Percentiles rank a stretch among this genome's conserved stretches.
These are phyloP conservation scores for Oleoguttula mirabilis DNA, from an alignment of 495 filamentous ascomycete species.

Conservation along the genomic window DNA sequence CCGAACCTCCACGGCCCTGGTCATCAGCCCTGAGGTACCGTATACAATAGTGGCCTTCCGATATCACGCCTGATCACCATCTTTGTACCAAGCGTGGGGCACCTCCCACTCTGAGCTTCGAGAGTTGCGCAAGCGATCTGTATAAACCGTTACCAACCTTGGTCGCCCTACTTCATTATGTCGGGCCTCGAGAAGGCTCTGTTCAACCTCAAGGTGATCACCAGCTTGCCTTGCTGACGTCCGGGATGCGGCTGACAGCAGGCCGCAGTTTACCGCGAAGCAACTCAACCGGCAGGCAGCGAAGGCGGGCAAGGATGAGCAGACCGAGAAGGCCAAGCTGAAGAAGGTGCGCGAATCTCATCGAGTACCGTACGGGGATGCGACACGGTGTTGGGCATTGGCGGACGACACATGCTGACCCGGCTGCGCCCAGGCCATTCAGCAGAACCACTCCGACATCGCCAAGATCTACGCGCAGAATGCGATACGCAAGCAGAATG, in stretches of 20 bases:
- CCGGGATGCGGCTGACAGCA: constrained; percentile 1
- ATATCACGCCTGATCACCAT: too few relatives aligned
- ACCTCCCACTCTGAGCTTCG: too few relatives aligned
- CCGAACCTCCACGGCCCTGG: too few relatives aligned
- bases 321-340: constrained; percentile 66
- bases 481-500: constrained; percentile 66
- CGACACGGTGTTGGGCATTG: neutral
- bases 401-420: neutral
- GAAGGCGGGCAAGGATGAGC: constrained; percentile 74
- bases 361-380: neutral
- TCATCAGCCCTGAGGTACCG: too few relatives aligned
- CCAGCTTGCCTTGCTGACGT: constrained; percentile 8
- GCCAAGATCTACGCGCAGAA: constrained; percentile 76
- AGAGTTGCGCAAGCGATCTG: too few relatives aligned
- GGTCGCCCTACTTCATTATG: constrained; percentile 34
- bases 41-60: too few relatives aligned
- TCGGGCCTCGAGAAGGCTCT: constrained; percentile 53
- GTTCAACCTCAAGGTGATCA: constrained; percentile 48
- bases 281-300: constrained; percentile 68
- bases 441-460: constrained; percentile 58
- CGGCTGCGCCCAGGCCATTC: constrained; percentile 45
- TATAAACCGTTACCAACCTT: too few relatives aligned
- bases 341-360: constrained; percentile 46
- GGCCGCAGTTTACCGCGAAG: constrained; percentile 64
- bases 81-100: too few relatives aligned